Base-by-base conservation (phyloP, 1,284 basidiomycete genomes). In the Bothia castanella region DNA sequence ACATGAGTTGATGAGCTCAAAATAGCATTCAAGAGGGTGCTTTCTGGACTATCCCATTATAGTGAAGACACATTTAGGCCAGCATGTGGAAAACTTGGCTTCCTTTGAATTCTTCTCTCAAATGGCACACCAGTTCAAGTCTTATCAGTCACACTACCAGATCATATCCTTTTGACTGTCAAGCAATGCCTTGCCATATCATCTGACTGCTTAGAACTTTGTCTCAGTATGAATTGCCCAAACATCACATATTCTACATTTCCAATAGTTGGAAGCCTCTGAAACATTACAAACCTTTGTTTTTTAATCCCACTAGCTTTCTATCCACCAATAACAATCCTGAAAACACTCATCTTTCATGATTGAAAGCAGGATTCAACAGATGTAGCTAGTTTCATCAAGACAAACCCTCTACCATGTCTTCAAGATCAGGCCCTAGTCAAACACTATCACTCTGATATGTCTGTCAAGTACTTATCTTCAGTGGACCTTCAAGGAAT, bases 161-260 rank as follows among this genome's bases (percentile, higher is more conserved):
- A 36, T 4, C 44, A 38, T 7, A n/a, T 45, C 23, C 42, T 43
- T 6, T 9, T 14, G 1, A 34, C 31, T 2, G 11, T 43, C 21
- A 34, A 34, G 9, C 2, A 5, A 0, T 12, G 19, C 0, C 35
- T 45, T 11, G 5, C 19, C 0, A 4, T 36, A n/a, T 10, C n/a
- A 29, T 8, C 17, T 11, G 9, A 32, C 9, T 19, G n/a, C 9
- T 11, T 43, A 5, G 30, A 43, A 9, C 10, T 52, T 2, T 2
- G 17, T 1, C 36, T 47, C 7, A 45, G 40, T 0, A 44, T 21
- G 0, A 57, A 58, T 10, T 30, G 20, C 1, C 23, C 52, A 1
- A 58, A 58, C 6, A 58, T 58, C 19, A 47, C 34, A 6, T 58
- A 58, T 32, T 49, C 49, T 0, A 49, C 41, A 1, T 30, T 3